Conservation (phyloP, 805 yeast species). For the Schizosaccharomyces japonicus region DNA sequence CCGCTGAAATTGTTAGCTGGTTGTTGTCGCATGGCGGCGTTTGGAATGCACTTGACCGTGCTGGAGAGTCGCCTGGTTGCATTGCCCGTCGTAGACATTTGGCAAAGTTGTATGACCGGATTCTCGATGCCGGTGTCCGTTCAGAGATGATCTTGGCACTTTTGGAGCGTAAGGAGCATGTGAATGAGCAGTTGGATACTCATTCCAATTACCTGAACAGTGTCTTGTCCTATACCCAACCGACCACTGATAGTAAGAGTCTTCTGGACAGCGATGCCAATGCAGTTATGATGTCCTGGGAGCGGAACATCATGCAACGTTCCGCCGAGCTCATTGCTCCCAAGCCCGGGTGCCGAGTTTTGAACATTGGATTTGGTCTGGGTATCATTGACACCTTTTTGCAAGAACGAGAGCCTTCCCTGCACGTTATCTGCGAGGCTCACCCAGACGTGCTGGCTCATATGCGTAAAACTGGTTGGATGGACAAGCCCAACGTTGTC, state of each 20-base stretch:
- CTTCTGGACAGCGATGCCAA: conserved; percentile 54
- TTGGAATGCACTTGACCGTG: not conserved
- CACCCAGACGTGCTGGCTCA: conserved; percentile 71
- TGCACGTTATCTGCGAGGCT: conserved; percentile 79
- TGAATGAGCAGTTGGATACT: conserved; percentile 15
- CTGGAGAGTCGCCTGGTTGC: conserved; percentile 58
- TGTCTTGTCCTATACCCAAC: conserved; percentile 31
- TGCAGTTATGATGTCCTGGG: conserved; percentile 98
- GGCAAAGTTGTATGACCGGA: conserved; percentile 23
- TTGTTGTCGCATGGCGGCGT: not conserved
- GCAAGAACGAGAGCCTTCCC: conserved; percentile 31
- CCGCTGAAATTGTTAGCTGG: not conserved
- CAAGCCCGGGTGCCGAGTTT: conserved; percentile 22
- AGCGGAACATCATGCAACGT: conserved; percentile 49
- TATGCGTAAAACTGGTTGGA: conserved; percentile 61
- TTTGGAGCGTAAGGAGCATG: conserved; percentile 27
- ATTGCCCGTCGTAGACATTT: conserved; percentile 30
- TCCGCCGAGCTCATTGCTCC: conserved; percentile 37
- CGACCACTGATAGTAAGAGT: conserved; percentile 24
- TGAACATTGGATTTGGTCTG: conserved; percentile 91
- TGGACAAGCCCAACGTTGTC: conserved; percentile 42
- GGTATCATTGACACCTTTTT: conserved; percentile 77
- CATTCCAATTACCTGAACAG: conserved; percentile 42
- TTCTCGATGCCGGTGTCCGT: conserved; percentile 70
- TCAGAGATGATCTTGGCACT: conserved; percentile 60